phyloP scores from a whole-genome alignment of 2,329 filamentous ascomycete genomes.

The Colletotrichum lentis region DNA sequence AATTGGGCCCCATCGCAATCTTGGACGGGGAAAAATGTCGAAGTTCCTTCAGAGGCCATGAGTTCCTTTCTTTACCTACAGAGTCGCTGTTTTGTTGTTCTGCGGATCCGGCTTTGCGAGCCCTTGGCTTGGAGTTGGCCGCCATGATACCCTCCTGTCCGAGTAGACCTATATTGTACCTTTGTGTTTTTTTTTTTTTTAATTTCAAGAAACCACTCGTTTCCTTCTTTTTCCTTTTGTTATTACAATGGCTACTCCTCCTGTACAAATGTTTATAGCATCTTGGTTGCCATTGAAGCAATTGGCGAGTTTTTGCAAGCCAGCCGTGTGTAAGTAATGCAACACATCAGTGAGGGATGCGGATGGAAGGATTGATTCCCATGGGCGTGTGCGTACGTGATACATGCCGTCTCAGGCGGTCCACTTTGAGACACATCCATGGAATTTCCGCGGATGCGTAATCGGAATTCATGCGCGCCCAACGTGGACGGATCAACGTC shows the following conservation, averaged over 20 bases:
- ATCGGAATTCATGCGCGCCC: conserved; percentile 16
- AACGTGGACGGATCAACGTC: conserved; percentile 29
- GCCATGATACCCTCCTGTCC: conserved; percentile 36
- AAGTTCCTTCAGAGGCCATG: background rate
- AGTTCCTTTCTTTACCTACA: background rate
- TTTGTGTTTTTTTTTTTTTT: background rate
- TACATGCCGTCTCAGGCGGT: background rate
- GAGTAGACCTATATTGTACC: conserved; percentile 10
- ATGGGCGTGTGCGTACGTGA: background rate
- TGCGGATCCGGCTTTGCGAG: conserved; percentile 12
- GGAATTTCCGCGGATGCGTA: conserved; percentile 11
- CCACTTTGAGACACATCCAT: background rate
- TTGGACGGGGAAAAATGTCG: background rate
- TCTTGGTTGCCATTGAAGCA: background rate
- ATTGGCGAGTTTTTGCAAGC: background rate
- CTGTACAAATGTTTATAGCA: conserved; percentile 15
- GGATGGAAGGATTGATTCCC: background rate
- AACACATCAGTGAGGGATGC: too few relatives aligned
- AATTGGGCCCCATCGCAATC: background rate
- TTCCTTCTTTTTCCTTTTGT: background rate
- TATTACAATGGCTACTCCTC: background rate
- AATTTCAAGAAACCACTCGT: too few relatives aligned
- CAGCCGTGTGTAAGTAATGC: background rate
- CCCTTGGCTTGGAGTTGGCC: conserved; percentile 13
- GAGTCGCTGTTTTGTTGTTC: conserved; percentile 7